These are phyloP conservation scores for Meyerozyma carpophila DNA, from an alignment of 1,139 yeast genomes.

Conservation along the genomic window DNA sequence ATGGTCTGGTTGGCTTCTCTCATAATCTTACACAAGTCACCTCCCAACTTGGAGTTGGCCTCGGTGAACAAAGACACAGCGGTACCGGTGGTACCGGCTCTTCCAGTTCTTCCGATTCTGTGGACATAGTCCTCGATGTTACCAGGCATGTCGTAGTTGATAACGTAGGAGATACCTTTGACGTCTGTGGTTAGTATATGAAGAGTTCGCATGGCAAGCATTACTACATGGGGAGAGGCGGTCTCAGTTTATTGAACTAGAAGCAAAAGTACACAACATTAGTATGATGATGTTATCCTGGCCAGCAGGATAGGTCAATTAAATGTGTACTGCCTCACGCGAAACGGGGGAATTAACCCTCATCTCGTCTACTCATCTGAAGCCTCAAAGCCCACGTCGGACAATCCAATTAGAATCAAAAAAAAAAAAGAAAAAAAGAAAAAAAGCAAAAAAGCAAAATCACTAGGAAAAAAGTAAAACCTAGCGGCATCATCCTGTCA, in stretches of 20 bases:
- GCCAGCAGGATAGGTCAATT: neutral
- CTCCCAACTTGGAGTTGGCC: constrained; percentile 82
- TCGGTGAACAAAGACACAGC: constrained; percentile 94
- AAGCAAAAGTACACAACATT: constrained; percentile 1
- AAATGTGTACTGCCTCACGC: constrained; percentile 1
- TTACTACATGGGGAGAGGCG: constrained; percentile 2
- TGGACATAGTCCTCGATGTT: constrained; percentile 97
- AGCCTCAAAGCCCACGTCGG: neutral
- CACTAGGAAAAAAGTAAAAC: neutral
- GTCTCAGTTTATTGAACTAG: constrained; percentile 1
- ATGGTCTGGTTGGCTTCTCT: constrained; percentile 93
- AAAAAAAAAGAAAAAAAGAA: neutral
- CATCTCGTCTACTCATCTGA: neutral
- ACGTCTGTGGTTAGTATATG: constrained; percentile 53
- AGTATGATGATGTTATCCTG: neutral
- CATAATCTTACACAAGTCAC: constrained; percentile 83
- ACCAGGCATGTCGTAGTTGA: constrained; percentile 96
- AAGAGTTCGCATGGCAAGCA: neutral
- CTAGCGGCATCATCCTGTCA: neutral
- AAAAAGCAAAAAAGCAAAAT: neutral
- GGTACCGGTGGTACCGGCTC: constrained; percentile 96
- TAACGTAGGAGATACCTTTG: constrained; percentile 89
- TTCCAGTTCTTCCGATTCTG: constrained; percentile 96
- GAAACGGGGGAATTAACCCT: neutral
- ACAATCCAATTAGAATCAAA: neutral